phyloP scores from a whole-genome alignment of 306 rosid species.

The Cucurbita moschata region DNA sequence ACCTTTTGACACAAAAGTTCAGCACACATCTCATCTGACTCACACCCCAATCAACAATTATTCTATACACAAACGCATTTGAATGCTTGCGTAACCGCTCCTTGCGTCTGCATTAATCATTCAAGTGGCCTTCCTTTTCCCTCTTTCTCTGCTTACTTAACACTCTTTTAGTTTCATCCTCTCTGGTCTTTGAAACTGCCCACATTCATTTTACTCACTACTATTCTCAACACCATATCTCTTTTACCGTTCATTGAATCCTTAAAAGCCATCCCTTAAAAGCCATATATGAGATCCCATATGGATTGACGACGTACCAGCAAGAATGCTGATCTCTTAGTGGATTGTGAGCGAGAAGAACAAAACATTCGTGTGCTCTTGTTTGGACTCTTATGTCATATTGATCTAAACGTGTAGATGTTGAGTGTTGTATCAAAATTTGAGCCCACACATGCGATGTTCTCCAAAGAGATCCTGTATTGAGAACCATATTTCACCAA shows the following conservation, averaged over 20 bases:
- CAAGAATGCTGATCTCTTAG: too few relatives aligned
- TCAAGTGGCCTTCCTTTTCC: not conserved
- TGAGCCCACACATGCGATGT: not conserved
- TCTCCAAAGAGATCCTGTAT: conserved; percentile 78
- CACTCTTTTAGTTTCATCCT: not conserved
- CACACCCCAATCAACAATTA: too few relatives aligned
- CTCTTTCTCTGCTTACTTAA: not conserved
- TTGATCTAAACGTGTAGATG: too few relatives aligned
- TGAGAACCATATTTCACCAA: not conserved
- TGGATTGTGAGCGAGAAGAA: too few relatives aligned
- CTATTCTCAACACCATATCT: not conserved
- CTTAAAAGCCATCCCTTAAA: too few relatives aligned
- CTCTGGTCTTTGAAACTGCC: not conserved
- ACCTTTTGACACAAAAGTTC: not conserved
- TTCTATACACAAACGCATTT: too few relatives aligned
- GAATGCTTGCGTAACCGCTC: not conserved
- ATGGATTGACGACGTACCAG: too few relatives aligned
- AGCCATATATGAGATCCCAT: conserved; percentile 31
- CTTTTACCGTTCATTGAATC: not conserved
- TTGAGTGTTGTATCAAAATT: not conserved
- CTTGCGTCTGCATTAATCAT: not conserved
- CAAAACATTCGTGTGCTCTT: too few relatives aligned
- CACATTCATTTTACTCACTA: not conserved
- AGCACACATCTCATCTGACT: too few relatives aligned
- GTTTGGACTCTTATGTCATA: too few relatives aligned